A percentile compares a stretch with the other conserved stretches of the same genome.
phyloP scores from a whole-genome alignment of 768 basidiomycete genomes.

The Botryobasidium botryosum region DNA sequence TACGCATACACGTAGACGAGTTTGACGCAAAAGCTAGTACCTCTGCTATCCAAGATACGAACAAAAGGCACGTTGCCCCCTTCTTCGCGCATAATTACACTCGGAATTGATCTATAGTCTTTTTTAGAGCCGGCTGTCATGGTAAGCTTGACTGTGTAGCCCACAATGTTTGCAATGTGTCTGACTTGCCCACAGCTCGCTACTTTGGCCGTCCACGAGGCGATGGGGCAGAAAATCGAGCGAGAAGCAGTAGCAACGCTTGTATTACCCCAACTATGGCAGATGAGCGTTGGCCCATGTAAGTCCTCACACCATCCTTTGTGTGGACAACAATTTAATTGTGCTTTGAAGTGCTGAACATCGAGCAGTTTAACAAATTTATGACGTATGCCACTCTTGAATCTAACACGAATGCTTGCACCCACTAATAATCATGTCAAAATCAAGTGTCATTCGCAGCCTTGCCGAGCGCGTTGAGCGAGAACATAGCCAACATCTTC shows the following conservation, averaged over 20 bases:
- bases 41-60: constrained; percentile 82
- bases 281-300: constrained; percentile 95
- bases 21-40: constrained; percentile 89
- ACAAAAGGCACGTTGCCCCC: constrained; percentile 38
- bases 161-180: background rate
- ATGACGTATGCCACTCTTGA: constrained; percentile 37
- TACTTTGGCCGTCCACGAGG: constrained; percentile 78
- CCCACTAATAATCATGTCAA: too few relatives aligned
- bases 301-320: constrained; percentile 19
- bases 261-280: constrained; percentile 84
- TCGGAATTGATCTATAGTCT: background rate
- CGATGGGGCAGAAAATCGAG: constrained; percentile 91
- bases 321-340: background rate
- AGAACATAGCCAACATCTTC: constrained; percentile 83
- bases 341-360: constrained; percentile 20
- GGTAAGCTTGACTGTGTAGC: too few relatives aligned
- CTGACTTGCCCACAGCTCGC: constrained; percentile 41
- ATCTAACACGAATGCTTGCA: too few relatives aligned
- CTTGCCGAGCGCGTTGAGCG: constrained; percentile 69
- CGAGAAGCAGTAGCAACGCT: constrained; percentile 81
- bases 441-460: constrained; percentile 22
- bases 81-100: background rate
- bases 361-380: constrained; percentile 74
- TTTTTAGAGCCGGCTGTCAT: constrained; percentile 71
- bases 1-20: constrained; percentile 34